Percentiles rank a stretch among this genome's conserved stretches.
Conservation (phyloP, 129 eudicot genomes). For the Chrysanthemum makinoi region DNA sequence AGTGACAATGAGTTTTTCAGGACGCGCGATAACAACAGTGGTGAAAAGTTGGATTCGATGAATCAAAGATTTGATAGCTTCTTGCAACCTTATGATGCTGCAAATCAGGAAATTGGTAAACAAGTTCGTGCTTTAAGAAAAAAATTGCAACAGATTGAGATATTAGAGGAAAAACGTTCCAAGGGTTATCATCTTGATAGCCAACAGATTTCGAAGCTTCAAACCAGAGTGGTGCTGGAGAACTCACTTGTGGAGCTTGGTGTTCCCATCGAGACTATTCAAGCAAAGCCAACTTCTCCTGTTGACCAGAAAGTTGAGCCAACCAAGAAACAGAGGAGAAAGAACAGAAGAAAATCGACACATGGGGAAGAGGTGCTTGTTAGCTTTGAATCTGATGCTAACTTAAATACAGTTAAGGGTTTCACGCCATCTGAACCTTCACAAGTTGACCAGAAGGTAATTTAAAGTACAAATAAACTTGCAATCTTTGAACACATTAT, state of each 20-base stretch:
- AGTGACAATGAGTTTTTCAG: constrained; percentile 53
- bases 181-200: constrained; percentile 92
- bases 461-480: background rate
- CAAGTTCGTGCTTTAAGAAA: constrained; percentile 73
- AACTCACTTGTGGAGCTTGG: constrained; percentile 83
- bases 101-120: constrained; percentile 45
- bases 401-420: constrained; percentile 37
- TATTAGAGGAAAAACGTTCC: constrained; percentile 77
- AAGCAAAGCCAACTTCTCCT: constrained; percentile 33
- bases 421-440: constrained; percentile 41
- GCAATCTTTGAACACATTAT: no score
- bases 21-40: constrained; percentile 52
- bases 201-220: constrained; percentile 85
- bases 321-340: constrained; percentile 71
- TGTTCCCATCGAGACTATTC: constrained; percentile 56
- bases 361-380: constrained; percentile 37
- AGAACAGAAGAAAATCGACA: constrained; percentile 50
- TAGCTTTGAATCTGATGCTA: constrained; percentile 31
- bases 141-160: constrained; percentile 93
- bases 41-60: constrained; percentile 33
- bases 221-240: constrained; percentile 54
- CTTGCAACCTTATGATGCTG: constrained; percentile 55
- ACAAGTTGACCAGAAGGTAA: constrained; percentile 48
- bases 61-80: constrained; percentile 59
- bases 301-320: constrained; percentile 51